phyloP scores from a whole-genome alignment of 2,329 filamentous ascomycete species.

The Thelonectria discophora region DNA sequence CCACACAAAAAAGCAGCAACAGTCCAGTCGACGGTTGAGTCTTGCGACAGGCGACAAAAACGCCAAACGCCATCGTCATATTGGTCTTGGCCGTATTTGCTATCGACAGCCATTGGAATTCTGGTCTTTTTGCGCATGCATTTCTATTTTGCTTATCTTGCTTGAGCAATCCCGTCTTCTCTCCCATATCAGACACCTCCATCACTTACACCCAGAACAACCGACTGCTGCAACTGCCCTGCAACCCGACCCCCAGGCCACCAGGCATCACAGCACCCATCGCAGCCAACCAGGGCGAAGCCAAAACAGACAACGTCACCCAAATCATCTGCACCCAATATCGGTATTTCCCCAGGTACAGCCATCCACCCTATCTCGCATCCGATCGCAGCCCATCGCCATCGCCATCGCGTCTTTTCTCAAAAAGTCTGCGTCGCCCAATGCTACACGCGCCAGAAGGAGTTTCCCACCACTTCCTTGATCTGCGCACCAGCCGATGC shows the following conservation, averaged over 20 bases:
- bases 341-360: no score
- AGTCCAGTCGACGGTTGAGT: constrained; percentile 8
- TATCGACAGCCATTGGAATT: not conserved
- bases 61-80: not conserved
- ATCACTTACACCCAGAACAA: constrained; percentile 13
- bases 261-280: constrained; percentile 13
- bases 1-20: constrained; percentile 31
- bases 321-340: not conserved
- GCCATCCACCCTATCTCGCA: constrained; percentile 11
- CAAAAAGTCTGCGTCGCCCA: constrained; percentile 20
- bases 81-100: not conserved
- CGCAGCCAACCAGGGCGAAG: constrained; percentile 36
- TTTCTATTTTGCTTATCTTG: constrained; percentile 4
- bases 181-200: no score
- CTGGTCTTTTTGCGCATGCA: no score
- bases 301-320: constrained; percentile 31
- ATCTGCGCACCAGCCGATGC: constrained; percentile 23
- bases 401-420: constrained; percentile 28
- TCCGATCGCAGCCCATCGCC: constrained; percentile 35
- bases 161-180: not conserved
- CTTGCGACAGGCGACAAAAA: not conserved
- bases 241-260: constrained; percentile 20
- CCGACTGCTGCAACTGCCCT: constrained; percentile 25
- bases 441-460: constrained; percentile 36
- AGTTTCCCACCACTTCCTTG: constrained; percentile 24